Evolutionary conservation across 1,139 yeast genomes (phyloP).

Genomic region (Lodderomyces beijingensis): DNA sequence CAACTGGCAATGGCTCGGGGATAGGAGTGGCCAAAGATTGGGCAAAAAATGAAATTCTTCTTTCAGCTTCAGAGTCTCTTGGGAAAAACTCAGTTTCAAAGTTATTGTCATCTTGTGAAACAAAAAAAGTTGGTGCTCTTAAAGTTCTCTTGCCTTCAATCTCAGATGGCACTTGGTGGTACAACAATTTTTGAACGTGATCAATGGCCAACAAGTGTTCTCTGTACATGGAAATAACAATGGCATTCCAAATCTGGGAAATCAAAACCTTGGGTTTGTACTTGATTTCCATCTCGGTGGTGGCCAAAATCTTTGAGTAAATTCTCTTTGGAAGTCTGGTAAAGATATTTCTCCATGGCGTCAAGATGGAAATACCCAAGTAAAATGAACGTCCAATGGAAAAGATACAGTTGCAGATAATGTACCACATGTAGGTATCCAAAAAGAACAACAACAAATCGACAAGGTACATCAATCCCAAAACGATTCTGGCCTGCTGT

Average conservation of each 20-base stretch:
- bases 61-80: slow-evolving; percentile 93
- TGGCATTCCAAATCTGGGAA: slow-evolving; percentile 98
- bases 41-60: slow-evolving; percentile 98
- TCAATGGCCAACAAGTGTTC: slow-evolving; percentile 96
- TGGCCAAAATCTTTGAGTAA: slow-evolving; percentile 93
- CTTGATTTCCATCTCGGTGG: slow-evolving; percentile 98
- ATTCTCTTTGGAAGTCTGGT: slow-evolving; percentile 97
- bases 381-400: slow-evolving; percentile 97
- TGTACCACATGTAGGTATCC: slow-evolving; percentile 99
- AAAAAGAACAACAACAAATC: slow-evolving; percentile 93
- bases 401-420: slow-evolving; percentile 88
- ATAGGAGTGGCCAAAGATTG: slow-evolving; percentile 98
- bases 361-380: slow-evolving; percentile 95
- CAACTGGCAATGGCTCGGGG: slow-evolving; percentile 97
- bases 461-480: slow-evolving; percentile 88
- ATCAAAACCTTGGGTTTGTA: slow-evolving; percentile 97
- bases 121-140: slow-evolving; percentile 98
- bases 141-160: slow-evolving; percentile 97
- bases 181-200: slow-evolving; percentile 93
- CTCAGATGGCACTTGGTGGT: slow-evolving; percentile 97
- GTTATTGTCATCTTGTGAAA: slow-evolving; percentile 94
- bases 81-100: slow-evolving; percentile 96
- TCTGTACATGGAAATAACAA: slow-evolving; percentile 97
- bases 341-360: slow-evolving; percentile 99
- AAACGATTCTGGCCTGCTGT: slow-evolving; percentile 81